Base-by-base conservation (phyloP, 2,329 filamentous ascomycete genomes). In the Myriangium duriaei region DNA sequence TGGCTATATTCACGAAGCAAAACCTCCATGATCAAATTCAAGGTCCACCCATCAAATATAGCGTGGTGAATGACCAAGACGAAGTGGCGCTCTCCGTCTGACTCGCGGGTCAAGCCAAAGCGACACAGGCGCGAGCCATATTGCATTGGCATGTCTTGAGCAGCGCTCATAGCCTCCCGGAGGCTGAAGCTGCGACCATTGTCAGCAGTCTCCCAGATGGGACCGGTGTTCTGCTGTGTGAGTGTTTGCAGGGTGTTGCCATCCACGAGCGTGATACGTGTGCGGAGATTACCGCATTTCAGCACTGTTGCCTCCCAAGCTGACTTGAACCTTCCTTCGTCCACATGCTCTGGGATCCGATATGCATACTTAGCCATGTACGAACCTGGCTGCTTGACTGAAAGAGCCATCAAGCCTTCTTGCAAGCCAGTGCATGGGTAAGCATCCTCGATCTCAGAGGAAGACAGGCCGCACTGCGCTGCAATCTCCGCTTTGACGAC, bases 401-500 rank as follows among this genome's bases (percentile, higher is more conserved):
- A 78, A 32, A 76, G 71, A 4, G 80, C 79, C 35, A 94, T 74
- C 64, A 95, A 87, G 0, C 86, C 87, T 53, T 88, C 76, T 51
- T 95, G 87, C 1, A 94, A 62, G 0, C 86, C 72, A 1, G 86
- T 92, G 52, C 86, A 94, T 4, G 86, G 87, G 1, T 75, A 75
- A 36, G 94, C 72, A 41, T 74, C 73, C 51, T 91, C 80, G 6
- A 94, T 69, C 1, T 75, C 62, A 15, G 9, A 10, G 4, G 10
- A 3, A 6, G 26, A 11, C 9, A 37, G 11, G 2, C 2, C 5
- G 58, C 51, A 11, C 39, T 34, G 6, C 50, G 40, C 0, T 52
- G 42, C 17, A 42, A 47, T 33, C 55, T 61, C 5, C 58, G 49
- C 12, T 52, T 37, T 4, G 63, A 26, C n/a, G n/a, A 7, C n/a